Evolutionary conservation across 129 eudicot species (phyloP).

Genomic region (Saposhnikovia divaricata): DNA sequence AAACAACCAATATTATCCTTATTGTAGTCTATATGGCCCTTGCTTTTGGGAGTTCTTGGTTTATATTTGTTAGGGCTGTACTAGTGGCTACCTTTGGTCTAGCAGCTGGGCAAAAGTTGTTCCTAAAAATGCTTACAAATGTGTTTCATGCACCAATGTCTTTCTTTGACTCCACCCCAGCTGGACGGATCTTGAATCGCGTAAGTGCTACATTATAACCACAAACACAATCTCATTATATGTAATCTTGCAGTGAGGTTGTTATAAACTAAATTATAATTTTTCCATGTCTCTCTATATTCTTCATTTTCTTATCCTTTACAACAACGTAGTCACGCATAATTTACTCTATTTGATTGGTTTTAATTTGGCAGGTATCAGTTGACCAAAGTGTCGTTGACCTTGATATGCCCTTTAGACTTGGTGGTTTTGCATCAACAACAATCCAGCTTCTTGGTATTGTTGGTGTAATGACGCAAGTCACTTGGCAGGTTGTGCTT

Average conservation of each 20-base stretch:
- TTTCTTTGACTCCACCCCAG: conserved; percentile 93
- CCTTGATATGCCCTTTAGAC: conserved; percentile 91
- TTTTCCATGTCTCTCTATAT: neutral
- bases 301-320: neutral
- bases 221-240: neutral
- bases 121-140: conserved; percentile 68
- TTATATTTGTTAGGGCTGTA: conserved; percentile 74
- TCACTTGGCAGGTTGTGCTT: conserved; percentile 85
- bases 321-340: neutral
- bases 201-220: conserved; percentile 19
- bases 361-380: conserved; percentile 56
- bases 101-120: conserved; percentile 78
- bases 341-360: neutral
- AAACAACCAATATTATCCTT: conserved; percentile 52
- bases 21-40: conserved; percentile 81
- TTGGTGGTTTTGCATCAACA: conserved; percentile 88
- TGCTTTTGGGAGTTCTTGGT: conserved; percentile 91
- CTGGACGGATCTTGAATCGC: conserved; percentile 82
- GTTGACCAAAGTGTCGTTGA: conserved; percentile 92
- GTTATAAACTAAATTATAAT: neutral
- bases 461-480: conserved; percentile 81
- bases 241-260: neutral
- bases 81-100: conserved; percentile 81
- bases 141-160: conserved; percentile 96
- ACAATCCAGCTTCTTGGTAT: conserved; percentile 91